Evolutionary conservation across 2,329 filamentous ascomycete genomes (phyloP).

Genomic region (Diplodia scrobiculata): DNA sequence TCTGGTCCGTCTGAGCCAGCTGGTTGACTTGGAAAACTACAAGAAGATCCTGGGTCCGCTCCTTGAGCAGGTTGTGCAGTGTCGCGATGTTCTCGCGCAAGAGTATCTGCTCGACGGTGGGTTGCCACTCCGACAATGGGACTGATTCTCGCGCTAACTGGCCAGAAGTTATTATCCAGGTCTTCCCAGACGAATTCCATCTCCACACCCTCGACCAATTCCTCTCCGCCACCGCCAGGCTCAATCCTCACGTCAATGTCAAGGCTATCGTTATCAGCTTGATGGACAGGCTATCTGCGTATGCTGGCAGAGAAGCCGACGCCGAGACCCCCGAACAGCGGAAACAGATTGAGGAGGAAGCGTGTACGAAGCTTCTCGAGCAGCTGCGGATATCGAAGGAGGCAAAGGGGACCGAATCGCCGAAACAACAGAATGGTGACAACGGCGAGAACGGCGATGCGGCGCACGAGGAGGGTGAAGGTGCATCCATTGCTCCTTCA

Average conservation of each 20-base stretch:
- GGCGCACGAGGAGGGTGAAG: slow-evolving; percentile 36
- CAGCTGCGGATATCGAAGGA: slow-evolving; percentile 72
- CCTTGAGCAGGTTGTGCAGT: slow-evolving; percentile 96
- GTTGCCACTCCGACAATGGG: slow-evolving; percentile 12
- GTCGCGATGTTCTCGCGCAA: slow-evolving; percentile 92
- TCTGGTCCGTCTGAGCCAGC: slow-evolving; percentile 87
- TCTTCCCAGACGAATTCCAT: slow-evolving; percentile 98
- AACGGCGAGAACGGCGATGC: slow-evolving; percentile 33
- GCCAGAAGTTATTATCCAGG: slow-evolving; percentile 84
- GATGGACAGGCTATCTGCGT: slow-evolving; percentile 94
- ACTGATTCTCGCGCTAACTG: slow-evolving; percentile 34
- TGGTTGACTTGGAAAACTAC: slow-evolving; percentile 93
- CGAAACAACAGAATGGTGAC: slow-evolving; percentile 39
- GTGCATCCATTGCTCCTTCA: slow-evolving; percentile 37
- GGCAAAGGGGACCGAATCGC: slow-evolving; percentile 40
- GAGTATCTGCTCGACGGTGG: slow-evolving; percentile 87
- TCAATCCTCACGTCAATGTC: slow-evolving; percentile 96
- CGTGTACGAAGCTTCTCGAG: slow-evolving; percentile 74
- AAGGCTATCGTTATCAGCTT: slow-evolving; percentile 97
- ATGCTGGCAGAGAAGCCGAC: slow-evolving; percentile 85
- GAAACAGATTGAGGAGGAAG: slow-evolving; percentile 80
- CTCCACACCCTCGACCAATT: slow-evolving; percentile 95
- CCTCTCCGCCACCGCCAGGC: slow-evolving; percentile 83
- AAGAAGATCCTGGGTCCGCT: slow-evolving; percentile 88
- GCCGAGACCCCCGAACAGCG: slow-evolving; percentile 70